Evolutionary conservation across 2,329 filamentous ascomycete species (phyloP), one percentile per base, ranked within the genome.

Genomic region (Ophiostoma quercus): DNA sequence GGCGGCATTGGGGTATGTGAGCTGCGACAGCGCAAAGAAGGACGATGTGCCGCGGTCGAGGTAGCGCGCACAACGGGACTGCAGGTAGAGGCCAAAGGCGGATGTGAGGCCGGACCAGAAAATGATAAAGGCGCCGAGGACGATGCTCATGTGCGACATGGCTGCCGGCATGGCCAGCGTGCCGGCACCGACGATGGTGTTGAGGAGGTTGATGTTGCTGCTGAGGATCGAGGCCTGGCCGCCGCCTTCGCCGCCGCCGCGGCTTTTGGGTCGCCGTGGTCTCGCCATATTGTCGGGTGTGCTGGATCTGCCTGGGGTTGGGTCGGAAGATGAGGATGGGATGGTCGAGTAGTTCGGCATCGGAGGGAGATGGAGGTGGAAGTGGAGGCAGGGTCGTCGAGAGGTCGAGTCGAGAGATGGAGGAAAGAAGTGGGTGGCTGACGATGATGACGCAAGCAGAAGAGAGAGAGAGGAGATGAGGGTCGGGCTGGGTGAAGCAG

Each of bases 151-250:
- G 76, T 97, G 93, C 16, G 93, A 95, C 80, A 99, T 88, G 63
- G 95, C 94, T 6, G 92, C 89, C n/a, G 94, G 94, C 94, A 97
- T 89, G 67, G 94, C 95, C 60, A 99, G 87, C 1, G 96, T 94
- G 69, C 95, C 95, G 47, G 95, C 94, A 70, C 95, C 95, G 73
- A 99, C 88, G 76, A 99, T 99, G 22, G 95, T 99, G 80, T 99
- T 99, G 73, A 98, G 85, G 73, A 99, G 84, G 79, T 99, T 99
- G 81, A 98, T 90, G 74, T 95, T 90, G 78, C 94, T 97, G 81
- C 93, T 97, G 69, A 90, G 79, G 88, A 92, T 96, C 75, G 92
- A 91, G 75, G 95, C 95, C 77, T 94, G 87, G 69, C 95, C 94
- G 71, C 90, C 94, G 71, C 89, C 90, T 41, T 54, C 65, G 70